Base-by-base conservation (phyloP, 1,284 basidiomycete genomes). In the Sporisorium exsertum region DNA sequence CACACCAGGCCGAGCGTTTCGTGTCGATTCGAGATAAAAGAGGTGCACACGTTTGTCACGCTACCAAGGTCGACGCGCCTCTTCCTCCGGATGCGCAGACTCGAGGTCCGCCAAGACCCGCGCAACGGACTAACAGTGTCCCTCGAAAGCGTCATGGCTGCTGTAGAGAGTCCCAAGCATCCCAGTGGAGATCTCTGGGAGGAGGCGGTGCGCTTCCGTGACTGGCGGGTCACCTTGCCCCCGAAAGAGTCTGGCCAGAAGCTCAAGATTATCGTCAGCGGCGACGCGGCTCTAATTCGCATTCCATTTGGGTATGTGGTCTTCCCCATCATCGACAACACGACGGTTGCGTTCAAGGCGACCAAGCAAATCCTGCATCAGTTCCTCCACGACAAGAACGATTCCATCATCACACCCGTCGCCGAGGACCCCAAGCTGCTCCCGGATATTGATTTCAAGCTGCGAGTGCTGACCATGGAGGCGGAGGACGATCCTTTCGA, bases 401-500 rank as follows among this genome's bases (percentile, higher is more conserved):
- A 77, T 40, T 81, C 80, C 7, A 63, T 81, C 52, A 82, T 85
- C 60, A 52, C 65, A 16, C 85, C 85, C 3, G 61, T 68, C 16
- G 69, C 63, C 6, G 83, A 86, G 59, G 80, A 62, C n/a, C 81
- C 83, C 7, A 85, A 85, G 72, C 68, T 68, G 40, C 64, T 86
- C 18, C 94, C 94, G 1, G 70, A 83, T 50, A 83, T 87, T 0
- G 87, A 88, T 50, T 81, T 97, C 46, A 87, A 87, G 3, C 84
- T 97, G 58, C 88, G 87, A 35, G 87, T 95, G 45, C 88, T 89
- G 26, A 79, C 84, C 15, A 16, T 94, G 6, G 95, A 98, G 85
- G 92, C 91, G n/a, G 90, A 91, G 26, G 96, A 99, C 84, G 93
- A 96, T 82, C 90, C 91, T 0, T 90, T 97, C 62, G 96, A 99